phyloP scores from a whole-genome alignment of 1,139 yeast genomes.

The Lodderomyces margitis region DNA sequence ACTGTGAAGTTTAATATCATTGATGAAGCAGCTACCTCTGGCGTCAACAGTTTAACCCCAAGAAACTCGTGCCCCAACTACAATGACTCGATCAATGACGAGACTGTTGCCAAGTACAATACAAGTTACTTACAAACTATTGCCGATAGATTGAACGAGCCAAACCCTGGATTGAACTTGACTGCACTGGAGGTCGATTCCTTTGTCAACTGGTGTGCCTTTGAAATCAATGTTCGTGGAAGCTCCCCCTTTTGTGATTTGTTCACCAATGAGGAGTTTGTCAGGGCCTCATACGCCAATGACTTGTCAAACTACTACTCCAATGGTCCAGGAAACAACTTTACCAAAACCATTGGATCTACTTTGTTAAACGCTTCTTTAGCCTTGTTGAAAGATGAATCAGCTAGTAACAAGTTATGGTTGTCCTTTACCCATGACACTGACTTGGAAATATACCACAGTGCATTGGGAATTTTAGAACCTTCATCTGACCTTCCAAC shows the following conservation, averaged over 20 bases:
- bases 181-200: slow-evolving; percentile 38
- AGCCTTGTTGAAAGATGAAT: slow-evolving; percentile 34
- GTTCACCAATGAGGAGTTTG: slow-evolving; percentile 49
- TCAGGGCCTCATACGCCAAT: slow-evolving; percentile 30
- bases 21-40: slow-evolving; percentile 25
- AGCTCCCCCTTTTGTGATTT: slow-evolving; percentile 47
- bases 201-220: slow-evolving; percentile 50
- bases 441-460: slow-evolving; percentile 48
- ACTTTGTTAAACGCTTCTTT: slow-evolving; percentile 50
- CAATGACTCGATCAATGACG: slow-evolving; percentile 19
- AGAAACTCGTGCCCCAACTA: slow-evolving; percentile 22
- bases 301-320: slow-evolving; percentile 48
- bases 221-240: slow-evolving; percentile 53
- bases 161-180: slow-evolving; percentile 32
- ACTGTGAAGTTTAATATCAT: slow-evolving; percentile 24
- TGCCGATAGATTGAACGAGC: slow-evolving; percentile 34
- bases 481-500: slow-evolving; percentile 21
- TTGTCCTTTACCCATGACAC: slow-evolving; percentile 61
- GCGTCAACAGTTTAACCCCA: slow-evolving; percentile 40
- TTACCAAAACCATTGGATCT: slow-evolving; percentile 44
- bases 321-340: slow-evolving; percentile 50
- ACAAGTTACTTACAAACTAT: slow-evolving; percentile 35
- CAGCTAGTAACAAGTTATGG: slow-evolving; percentile 31
- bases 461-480: slow-evolving; percentile 51
- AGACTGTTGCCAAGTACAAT: slow-evolving; percentile 12